Evolutionary conservation across 1,284 basidiomycete species (phyloP), one percentile per base, ranked within the genome.

Genomic region (Agaricales sp.): DNA sequence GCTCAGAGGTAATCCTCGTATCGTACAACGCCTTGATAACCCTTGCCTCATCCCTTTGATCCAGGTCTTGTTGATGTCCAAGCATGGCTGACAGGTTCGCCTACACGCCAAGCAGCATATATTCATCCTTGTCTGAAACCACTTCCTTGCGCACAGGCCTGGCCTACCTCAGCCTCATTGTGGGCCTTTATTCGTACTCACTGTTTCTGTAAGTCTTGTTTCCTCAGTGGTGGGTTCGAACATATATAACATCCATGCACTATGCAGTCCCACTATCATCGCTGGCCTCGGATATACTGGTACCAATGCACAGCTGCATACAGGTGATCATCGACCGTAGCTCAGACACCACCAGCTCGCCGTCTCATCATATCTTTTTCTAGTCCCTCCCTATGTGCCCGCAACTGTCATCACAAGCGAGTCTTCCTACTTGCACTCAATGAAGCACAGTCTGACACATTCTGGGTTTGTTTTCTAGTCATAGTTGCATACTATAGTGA

Each of bases 381-480:
- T 18, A 76, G 78, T 78, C 1, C 77, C 78, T 2, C 78, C 78
- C 3, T 81, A 80, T 54, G 73, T 78, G 30, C 77, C 78, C 16
- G 79, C 78, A 3, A 69, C 67, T 2, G 70, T 78, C 52, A 60
- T 80, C n/a, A 80, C 78, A 56, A 68, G 72, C 70, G 51, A 49
- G 54, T 53, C 8, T 3, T n/a, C 6, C 14, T 30, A 6, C 26
- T 30, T 30, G 26, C n/a, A n/a, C 26, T 30, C 26, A 30, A 30
- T 6, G 6, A 6, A 30, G 6, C 6, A 6, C 26, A 30, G 6
- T 30, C 26, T 30, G 37, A 25, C 38, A 24, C 20, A n/a, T 24
- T 49, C 19, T 47, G 24, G 4, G 30, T 22, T 50, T 2, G 6
- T 37, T 25, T 43, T 20, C 30, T 26, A 67, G 76, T 81, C 2